Conservation (phyloP, 441 rosid species). For the Jatropha multifida region DNA sequence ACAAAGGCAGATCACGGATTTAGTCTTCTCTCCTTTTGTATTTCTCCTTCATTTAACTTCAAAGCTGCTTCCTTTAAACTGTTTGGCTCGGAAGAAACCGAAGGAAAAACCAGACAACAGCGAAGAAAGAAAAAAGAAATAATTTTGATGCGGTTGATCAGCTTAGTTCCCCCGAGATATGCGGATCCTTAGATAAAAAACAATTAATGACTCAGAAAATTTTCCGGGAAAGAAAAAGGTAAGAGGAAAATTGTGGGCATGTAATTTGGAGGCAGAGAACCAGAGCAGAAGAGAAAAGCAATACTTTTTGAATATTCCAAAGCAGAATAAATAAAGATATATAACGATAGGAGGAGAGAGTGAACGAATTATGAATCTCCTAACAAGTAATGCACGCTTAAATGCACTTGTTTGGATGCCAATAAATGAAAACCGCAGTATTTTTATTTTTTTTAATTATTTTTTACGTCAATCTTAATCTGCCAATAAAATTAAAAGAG, state of each 20-base stretch:
- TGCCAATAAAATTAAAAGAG: too few species aligned
- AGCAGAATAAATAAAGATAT: not conserved
- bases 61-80: not conserved
- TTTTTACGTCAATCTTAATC: too few species aligned
- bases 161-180: not conserved
- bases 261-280: not conserved
- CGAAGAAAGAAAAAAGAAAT: not conserved
- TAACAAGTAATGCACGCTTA: not conserved
- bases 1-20: not conserved
- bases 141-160: not conserved
- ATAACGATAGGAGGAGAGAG: not conserved
- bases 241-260: not conserved
- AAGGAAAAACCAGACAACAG: not conserved
- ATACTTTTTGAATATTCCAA: not conserved
- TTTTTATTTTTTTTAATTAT: too few species aligned
- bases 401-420: not conserved
- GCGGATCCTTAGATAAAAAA: not conserved
- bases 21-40: not conserved
- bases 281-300: not conserved
- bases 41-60: not conserved
- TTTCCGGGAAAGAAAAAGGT: not conserved
- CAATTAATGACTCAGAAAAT: not conserved
- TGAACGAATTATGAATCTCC: not conserved
- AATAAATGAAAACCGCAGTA: not conserved
- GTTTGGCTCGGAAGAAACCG: not conserved